Conservation (phyloP, 176 grass and related monocot species). For the Hordeum marinum region DNA sequence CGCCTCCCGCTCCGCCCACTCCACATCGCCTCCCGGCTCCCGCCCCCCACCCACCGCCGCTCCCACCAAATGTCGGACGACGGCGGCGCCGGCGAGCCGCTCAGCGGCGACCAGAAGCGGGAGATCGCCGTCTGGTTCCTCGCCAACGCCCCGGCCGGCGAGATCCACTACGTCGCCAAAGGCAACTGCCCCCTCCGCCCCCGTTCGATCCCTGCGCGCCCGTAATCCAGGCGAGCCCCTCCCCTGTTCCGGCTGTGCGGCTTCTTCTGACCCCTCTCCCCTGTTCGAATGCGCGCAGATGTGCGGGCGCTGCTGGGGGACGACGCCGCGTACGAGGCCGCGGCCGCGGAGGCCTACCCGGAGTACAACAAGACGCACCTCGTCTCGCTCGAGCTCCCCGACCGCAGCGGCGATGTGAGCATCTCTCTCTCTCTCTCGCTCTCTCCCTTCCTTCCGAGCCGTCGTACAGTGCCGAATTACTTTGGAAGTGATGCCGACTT, state of each 20-base stretch:
- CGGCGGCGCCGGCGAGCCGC: slow-evolving; percentile 48
- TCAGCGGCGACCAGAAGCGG: slow-evolving; percentile 65
- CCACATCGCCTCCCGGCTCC: not conserved
- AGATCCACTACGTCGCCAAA: slow-evolving; percentile 99
- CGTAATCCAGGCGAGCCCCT: not conserved
- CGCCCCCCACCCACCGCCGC: not conserved
- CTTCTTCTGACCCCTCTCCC: slow-evolving; percentile 7
- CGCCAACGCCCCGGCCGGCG: slow-evolving; percentile 82
- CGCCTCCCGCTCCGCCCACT: slow-evolving; percentile 16
- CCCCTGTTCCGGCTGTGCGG: not conserved
- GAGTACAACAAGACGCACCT: slow-evolving; percentile 80
- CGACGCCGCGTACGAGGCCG: slow-evolving; percentile 70
- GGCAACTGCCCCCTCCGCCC: slow-evolving; percentile 24
- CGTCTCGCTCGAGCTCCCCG: slow-evolving; percentile 72
- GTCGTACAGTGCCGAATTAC: not conserved
- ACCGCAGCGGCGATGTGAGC: slow-evolving; percentile 94
- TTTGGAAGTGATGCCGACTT: not conserved
- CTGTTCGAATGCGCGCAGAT: slow-evolving; percentile 49
- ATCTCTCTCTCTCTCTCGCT: not conserved
- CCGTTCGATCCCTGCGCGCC: not conserved
- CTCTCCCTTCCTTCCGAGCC: not conserved
- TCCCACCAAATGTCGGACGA: slow-evolving; percentile 67
- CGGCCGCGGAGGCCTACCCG: slow-evolving; percentile 91
- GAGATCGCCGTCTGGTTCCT: slow-evolving; percentile 98
- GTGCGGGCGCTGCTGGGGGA: slow-evolving; percentile 68